Conservation (phyloP, 2,329 filamentous ascomycete species). For the Karstenula rhodostoma region DNA sequence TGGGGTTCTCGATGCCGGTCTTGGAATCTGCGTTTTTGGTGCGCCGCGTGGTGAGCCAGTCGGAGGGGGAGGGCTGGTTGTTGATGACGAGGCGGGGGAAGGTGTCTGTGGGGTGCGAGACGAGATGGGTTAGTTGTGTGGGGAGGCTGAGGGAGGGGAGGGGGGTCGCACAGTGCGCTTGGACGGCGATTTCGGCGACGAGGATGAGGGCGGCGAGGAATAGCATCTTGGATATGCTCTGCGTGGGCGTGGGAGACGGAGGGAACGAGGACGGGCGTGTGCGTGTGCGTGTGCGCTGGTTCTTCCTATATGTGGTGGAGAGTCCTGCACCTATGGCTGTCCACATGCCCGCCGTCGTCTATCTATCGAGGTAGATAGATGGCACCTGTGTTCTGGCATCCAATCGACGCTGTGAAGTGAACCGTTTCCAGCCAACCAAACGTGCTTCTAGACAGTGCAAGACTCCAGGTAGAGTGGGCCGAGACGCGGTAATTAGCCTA, state of each 20-base stretch:
- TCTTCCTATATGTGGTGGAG: no score
- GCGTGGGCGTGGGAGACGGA: background rate
- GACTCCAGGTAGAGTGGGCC: background rate
- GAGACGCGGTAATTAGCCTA: slow-evolving; percentile 18
- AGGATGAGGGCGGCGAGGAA: slow-evolving; percentile 28
- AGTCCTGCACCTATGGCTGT: background rate
- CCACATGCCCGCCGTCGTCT: background rate
- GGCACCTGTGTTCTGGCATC: background rate
- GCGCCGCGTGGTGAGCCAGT: slow-evolving; percentile 35
- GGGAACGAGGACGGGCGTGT: background rate
- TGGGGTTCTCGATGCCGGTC: slow-evolving; percentile 40
- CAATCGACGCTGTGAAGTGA: background rate
- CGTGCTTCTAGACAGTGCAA: background rate
- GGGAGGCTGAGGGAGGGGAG: background rate
- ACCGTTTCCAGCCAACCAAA: slow-evolving; percentile 4
- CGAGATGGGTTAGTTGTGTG: background rate
- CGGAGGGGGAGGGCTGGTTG: slow-evolving; percentile 33
- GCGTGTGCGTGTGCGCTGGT: no score
- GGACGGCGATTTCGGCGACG: slow-evolving; percentile 26
- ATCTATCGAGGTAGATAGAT: background rate
- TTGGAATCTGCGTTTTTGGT: slow-evolving; percentile 42
- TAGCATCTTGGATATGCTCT: slow-evolving; percentile 23
- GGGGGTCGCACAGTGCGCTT: slow-evolving; percentile 34
- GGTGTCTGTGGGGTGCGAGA: slow-evolving; percentile 28
- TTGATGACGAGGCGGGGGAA: slow-evolving; percentile 38